phyloP scores from a whole-genome alignment of 768 basidiomycete genomes.

The Grammothele lineata region DNA sequence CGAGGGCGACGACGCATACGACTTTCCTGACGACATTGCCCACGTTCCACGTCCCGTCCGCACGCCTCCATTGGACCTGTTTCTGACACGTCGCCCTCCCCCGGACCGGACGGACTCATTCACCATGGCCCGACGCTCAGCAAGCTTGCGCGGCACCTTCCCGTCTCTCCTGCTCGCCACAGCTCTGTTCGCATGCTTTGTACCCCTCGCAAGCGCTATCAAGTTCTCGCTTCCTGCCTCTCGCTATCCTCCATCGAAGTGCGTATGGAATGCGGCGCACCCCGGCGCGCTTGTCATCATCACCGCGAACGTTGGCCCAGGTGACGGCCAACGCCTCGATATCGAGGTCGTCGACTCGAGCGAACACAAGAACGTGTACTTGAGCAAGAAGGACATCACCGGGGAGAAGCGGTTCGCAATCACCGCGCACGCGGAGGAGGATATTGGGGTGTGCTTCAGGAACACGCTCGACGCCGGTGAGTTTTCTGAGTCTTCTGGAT shows the following conservation, averaged over 20 bases:
- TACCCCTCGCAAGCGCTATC: slow-evolving; percentile 50
- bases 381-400: slow-evolving; percentile 83
- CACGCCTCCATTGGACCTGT: too few relatives aligned
- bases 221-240: slow-evolving; percentile 79
- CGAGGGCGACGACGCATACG: too few relatives aligned
- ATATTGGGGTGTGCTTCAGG: slow-evolving; percentile 93
- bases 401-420: slow-evolving; percentile 91
- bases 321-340: slow-evolving; percentile 78
- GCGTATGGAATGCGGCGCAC: slow-evolving; percentile 94
- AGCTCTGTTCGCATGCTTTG: slow-evolving; percentile 26
- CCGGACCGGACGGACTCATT: too few relatives aligned
- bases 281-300: slow-evolving; percentile 88
- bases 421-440: slow-evolving; percentile 89
- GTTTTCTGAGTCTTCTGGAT: too few relatives aligned
- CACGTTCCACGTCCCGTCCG: too few relatives aligned
- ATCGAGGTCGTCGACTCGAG: slow-evolving; percentile 92
- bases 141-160: not conserved
- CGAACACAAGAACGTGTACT: slow-evolving; percentile 80
- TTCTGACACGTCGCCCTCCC: too few relatives aligned
- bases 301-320: slow-evolving; percentile 86
- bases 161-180: slow-evolving; percentile 22
- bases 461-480: slow-evolving; percentile 73
- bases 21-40: too few relatives aligned
- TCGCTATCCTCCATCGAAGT: slow-evolving; percentile 73
- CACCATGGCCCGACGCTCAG: too few relatives aligned